Base-by-base conservation (phyloP, 2,329 filamentous ascomycete species). In the Colletotrichum agaves region DNA sequence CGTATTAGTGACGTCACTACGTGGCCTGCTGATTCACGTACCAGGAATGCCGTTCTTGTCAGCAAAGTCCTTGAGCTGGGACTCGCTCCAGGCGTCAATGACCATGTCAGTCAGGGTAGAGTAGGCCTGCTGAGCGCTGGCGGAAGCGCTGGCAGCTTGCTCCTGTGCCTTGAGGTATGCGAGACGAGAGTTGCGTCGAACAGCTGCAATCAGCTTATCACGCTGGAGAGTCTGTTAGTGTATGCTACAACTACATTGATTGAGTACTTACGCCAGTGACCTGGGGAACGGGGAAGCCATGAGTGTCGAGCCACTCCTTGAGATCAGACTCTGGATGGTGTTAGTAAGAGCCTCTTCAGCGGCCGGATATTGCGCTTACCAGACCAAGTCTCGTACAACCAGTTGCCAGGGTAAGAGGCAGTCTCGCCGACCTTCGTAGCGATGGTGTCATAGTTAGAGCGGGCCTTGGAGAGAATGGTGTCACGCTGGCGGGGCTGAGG, bases 351-450 rank as follows among this genome's bases (percentile, higher is more conserved):
- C 4, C 21, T 21, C 15, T 13, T 11, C 3, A 12, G 1, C 7
- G 11, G 23, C n/a, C 4, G 4, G 1, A 8, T 2, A 5, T 2
- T 1, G 1, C 8, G 72, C 75, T 5, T 63, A 79, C 78, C 82
- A 59, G 92, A 91, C 96, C 96, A 99, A 7, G 91, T 85, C 69
- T 90, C 87, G 77, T 98, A 99, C 47, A 98, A 83, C 96, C 96
- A 98, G 82, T 98, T 89, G 43, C 96, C 96, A 37, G 96, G 96
- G 76, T 98, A 98, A n/a, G 89, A 82, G 59, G 88, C 82, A 13
- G 93, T 91, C 80, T 98, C 91, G 69, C 93, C 93, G 11, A 78
- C 78, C 79, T 89, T 90, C 79, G 93, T 90, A 15, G 95, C 93
- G 64, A 90, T 81, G 1, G 87, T 81, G 73, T 97, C 92, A 76